A percentile compares a stretch with the other conserved stretches of the same genome.
Evolutionary conservation across 2,329 filamentous ascomycete genomes (phyloP).

Genomic region (Sordariomycetes sp.): DNA sequence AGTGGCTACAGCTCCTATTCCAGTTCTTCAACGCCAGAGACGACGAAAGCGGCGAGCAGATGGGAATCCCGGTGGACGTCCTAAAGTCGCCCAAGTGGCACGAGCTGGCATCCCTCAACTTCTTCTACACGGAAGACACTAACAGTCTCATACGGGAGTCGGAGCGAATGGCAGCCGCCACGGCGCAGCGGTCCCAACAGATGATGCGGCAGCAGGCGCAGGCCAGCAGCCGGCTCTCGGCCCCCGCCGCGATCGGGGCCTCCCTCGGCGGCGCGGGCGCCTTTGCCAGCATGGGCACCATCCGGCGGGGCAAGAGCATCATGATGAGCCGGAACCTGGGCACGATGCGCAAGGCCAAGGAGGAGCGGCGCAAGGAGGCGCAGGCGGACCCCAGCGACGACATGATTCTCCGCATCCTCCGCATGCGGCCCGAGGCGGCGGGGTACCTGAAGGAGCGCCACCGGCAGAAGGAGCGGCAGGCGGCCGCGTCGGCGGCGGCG

Average conservation of each 20-base stretch:
- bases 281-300: slow-evolving; percentile 57
- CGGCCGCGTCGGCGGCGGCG: slow-evolving; percentile 79
- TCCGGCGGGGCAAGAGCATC: slow-evolving; percentile 61
- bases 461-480: slow-evolving; percentile 85
- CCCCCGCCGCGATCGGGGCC: slow-evolving; percentile 36
- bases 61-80: slow-evolving; percentile 81
- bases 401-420: slow-evolving; percentile 88
- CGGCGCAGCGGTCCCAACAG: slow-evolving; percentile 59
- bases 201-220: slow-evolving; percentile 38
- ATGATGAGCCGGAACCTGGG: slow-evolving; percentile 91
- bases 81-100: slow-evolving; percentile 97
- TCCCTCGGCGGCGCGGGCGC: slow-evolving; percentile 17
- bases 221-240: slow-evolving; percentile 53
- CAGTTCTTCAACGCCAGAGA: slow-evolving; percentile 92
- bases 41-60: slow-evolving; percentile 64
- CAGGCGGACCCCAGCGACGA: slow-evolving; percentile 96
- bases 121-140: slow-evolving; percentile 94
- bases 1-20: slow-evolving; percentile 83
- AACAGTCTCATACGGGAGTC: slow-evolving; percentile 89
- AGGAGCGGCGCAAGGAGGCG: slow-evolving; percentile 88
- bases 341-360: slow-evolving; percentile 91
- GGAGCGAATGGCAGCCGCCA: slow-evolving; percentile 87
- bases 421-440: slow-evolving; percentile 86
- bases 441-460: slow-evolving; percentile 81
- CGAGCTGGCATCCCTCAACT: slow-evolving; percentile 89